Evolutionary conservation across 257 asterid genomes (phyloP).

Genomic region (Nicotiana tomentosiformis): DNA sequence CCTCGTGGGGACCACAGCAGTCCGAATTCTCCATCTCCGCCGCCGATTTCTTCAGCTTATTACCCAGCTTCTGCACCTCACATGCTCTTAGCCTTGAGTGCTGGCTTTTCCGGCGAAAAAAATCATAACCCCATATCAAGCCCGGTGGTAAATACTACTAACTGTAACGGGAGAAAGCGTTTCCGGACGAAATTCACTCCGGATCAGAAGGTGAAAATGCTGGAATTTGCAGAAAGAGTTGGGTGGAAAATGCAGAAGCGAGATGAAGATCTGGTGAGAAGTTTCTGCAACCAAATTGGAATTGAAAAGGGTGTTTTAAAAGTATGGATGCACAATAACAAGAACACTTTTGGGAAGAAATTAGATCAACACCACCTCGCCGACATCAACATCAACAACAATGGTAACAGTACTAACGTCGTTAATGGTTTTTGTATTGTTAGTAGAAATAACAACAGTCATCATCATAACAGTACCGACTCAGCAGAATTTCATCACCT

Average conservation of each 20-base stretch:
- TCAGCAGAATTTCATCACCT: conserved; percentile 17
- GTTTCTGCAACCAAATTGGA: conserved; percentile 50
- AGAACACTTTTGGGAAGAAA: conserved; percentile 47
- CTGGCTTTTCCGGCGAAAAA: conserved; percentile 37
- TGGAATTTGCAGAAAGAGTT: conserved; percentile 53
- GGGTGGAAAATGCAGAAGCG: conserved; percentile 84
- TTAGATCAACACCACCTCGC: conserved; percentile 25
- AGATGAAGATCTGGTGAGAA: conserved; percentile 51
- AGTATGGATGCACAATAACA: conserved; percentile 96
- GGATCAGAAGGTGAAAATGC: conserved; percentile 65
- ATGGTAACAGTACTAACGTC: not conserved
- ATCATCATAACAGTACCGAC: not conserved
- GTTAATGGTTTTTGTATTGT: not conserved
- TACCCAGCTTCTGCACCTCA: conserved; percentile 85
- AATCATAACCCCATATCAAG: conserved; percentile 24
- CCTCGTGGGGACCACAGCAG: conserved; percentile 36
- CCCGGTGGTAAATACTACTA: not conserved
- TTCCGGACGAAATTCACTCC: conserved; percentile 66
- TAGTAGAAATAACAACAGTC: not conserved
- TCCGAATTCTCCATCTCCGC: conserved; percentile 86
- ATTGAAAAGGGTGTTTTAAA: conserved; percentile 70
- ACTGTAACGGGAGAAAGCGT: conserved; percentile 49
- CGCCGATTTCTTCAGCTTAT: conserved; percentile 91
- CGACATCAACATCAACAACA: not conserved
- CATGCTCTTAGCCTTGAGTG: conserved; percentile 70